Evolutionary conservation across 2,329 filamentous ascomycete species (phyloP).

Genomic region (Venturiaceae sp.): DNA sequence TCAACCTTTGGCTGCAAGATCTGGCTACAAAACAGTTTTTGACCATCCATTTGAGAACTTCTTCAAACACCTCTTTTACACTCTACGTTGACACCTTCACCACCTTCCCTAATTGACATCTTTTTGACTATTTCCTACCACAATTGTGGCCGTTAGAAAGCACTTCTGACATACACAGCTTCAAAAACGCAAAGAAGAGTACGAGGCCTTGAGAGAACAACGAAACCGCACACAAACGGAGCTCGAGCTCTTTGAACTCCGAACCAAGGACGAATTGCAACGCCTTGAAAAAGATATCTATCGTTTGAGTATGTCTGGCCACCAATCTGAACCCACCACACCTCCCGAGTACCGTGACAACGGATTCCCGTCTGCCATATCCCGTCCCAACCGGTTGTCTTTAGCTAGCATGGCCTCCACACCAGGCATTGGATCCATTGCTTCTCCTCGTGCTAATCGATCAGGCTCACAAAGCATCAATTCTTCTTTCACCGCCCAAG

Average conservation of each 20-base stretch:
- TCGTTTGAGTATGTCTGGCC: constrained; percentile 40
- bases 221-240: constrained; percentile 84
- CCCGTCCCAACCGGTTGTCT: constrained; percentile 79
- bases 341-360: constrained; percentile 85
- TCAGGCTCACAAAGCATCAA: constrained; percentile 75
- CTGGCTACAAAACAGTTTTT: neutral
- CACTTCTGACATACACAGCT: constrained; percentile 46
- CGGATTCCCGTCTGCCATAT: constrained; percentile 62
- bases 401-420: constrained; percentile 79
- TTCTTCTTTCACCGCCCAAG: constrained; percentile 59
- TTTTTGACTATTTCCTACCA: neutral
- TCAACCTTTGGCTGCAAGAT: too few species aligned
- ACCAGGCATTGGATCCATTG: constrained; percentile 46
- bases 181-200: constrained; percentile 88
- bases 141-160: neutral
- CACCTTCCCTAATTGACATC: neutral
- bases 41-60: too few species aligned
- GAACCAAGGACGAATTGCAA: constrained; percentile 73
- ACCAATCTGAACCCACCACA: constrained; percentile 91
- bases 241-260: constrained; percentile 61
- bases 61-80: too few species aligned
- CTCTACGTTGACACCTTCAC: too few species aligned
- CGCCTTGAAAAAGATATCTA: constrained; percentile 64
- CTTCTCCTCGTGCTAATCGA: constrained; percentile 60
- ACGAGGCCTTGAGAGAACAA: constrained; percentile 83